Base-by-base conservation (phyloP, 176 grass and related monocot genomes). In the Musa troglodytarum region DNA sequence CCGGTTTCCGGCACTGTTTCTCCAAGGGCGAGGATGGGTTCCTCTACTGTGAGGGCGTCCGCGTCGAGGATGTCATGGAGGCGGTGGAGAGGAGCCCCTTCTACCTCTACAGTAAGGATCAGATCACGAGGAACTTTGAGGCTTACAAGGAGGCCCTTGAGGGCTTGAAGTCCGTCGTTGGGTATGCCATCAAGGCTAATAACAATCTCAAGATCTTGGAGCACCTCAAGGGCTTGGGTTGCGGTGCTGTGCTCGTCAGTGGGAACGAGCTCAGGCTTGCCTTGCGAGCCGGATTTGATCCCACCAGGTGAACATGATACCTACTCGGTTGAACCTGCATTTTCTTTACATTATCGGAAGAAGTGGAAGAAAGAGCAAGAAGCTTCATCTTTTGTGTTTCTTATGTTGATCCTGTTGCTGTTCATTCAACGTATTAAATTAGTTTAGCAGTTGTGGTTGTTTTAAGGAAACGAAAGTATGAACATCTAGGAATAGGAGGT, bases 161-260 rank as follows among this genome's bases (percentile, higher is more conserved):
- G 71, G 94, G 88, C 11, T 78, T 98, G 75, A 83, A 82, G 53
- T 89, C 94, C 11, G 68, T 98, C 68, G 78, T 98, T 0, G 94
- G 90, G 2, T 98, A 98, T 77, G 94, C 94, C 54, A 87, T 98
- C 49, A 98, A 93, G 82, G 90, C 94, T 29, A 98, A 98, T 78
- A 98, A 93, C 73, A 98, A 93, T 83, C 82, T 87, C 12, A 88
- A 80, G 69, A 80, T 98, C 63, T 80, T 98, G 54, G 79, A 87
- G 77, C 86, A 93, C 64, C 85, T 98, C 78, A 83, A 61, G 53
- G 77, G 50, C 21, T 84, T 98, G 19, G 94, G 94, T 1, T 98
- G 90, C 22, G 90, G 94, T 29, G 94, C 94, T 1, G 94, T 93
- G 49, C 90, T 98, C 10, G 94, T 98, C 64, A 98, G 94, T 71